These are phyloP conservation scores for Backusella tarrabulga DNA, from an alignment of 192 early-diverging fungal genomes.

Conservation along the genomic window DNA sequence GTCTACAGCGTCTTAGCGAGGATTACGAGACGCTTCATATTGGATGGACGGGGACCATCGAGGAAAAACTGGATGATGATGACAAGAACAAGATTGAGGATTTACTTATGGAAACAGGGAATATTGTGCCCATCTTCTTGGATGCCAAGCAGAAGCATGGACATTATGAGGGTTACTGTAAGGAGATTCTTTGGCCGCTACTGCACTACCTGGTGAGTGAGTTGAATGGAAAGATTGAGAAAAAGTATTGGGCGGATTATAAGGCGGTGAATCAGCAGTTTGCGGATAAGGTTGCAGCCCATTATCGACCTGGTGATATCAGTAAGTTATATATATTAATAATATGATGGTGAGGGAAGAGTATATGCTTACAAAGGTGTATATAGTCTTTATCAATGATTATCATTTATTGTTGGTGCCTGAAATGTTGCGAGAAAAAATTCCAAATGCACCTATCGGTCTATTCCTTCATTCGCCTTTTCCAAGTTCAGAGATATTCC, in stretches of 20 bases:
- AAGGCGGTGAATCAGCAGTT: constrained; percentile 78
- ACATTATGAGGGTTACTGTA: constrained; percentile 99
- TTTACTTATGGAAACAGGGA: constrained; percentile 53
- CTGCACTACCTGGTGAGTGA: constrained; percentile 88
- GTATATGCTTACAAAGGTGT: background rate
- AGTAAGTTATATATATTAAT: constrained; percentile 46
- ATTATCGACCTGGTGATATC: constrained; percentile 78
- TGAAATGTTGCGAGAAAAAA: constrained; percentile 74
- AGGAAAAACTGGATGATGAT: constrained; percentile 47
- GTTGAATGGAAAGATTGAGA: constrained; percentile 63
- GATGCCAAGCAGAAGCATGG: constrained; percentile 63
- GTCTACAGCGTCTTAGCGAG: constrained; percentile 67
- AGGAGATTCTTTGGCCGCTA: constrained; percentile 92
- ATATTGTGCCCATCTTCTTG: constrained; percentile 80
- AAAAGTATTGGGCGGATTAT: constrained; percentile 78
- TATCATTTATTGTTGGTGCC: constrained; percentile 96
- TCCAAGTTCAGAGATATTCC: constrained; percentile 94
- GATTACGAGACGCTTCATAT: constrained; percentile 65
- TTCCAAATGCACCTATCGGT: constrained; percentile 89
- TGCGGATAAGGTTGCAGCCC: constrained; percentile 65
- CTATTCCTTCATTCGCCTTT: constrained; percentile 98
- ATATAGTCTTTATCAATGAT: constrained; percentile 92
- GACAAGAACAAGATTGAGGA: constrained; percentile 57
- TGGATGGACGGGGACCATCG: constrained; percentile 70
- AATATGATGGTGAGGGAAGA: background rate